phyloP scores from a whole-genome alignment of 2,329 filamentous ascomycete genomes.

The Aspergillus chevalieri region DNA sequence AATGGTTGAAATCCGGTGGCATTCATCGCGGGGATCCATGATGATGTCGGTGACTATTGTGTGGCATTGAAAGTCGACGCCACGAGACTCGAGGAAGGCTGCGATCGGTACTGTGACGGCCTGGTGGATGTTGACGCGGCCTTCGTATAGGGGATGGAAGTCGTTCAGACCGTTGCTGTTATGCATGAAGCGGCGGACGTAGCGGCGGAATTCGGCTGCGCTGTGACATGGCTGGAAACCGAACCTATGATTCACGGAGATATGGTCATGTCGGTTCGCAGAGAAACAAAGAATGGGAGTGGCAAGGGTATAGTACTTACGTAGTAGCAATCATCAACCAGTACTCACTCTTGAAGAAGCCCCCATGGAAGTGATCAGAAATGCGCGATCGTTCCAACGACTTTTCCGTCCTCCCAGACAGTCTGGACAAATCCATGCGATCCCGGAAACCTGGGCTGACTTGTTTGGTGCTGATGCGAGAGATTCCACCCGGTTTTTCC shows the following conservation, averaged over 20 bases:
- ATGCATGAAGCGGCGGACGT: slow-evolving; percentile 15
- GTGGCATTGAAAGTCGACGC: slow-evolving; percentile 22
- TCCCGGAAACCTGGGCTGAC: not conserved
- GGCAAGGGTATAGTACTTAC: slow-evolving; percentile 4
- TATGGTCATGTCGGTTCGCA: not conserved
- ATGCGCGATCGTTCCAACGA: slow-evolving; percentile 6
- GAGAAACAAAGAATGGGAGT: not conserved
- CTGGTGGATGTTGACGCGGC: slow-evolving; percentile 22
- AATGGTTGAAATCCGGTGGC: slow-evolving; percentile 20
- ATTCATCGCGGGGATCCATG: slow-evolving; percentile 6
- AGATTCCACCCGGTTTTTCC: not conserved
- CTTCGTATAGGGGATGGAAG: slow-evolving; percentile 13
- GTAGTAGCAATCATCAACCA: slow-evolving; percentile 21
- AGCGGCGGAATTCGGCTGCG: slow-evolving; percentile 22
- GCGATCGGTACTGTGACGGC: slow-evolving; percentile 19
- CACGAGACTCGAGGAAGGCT: slow-evolving; percentile 16
- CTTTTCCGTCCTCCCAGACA: not conserved
- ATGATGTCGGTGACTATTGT: slow-evolving; percentile 22
- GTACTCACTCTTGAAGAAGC: slow-evolving; percentile 21
- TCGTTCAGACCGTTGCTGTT: slow-evolving; percentile 15
- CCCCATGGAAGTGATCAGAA: slow-evolving; percentile 9
- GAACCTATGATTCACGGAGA: slow-evolving; percentile 12
- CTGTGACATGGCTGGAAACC: slow-evolving; percentile 24
- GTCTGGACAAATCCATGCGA: not conserved
- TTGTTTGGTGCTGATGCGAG: not conserved